Evolutionary conservation across 306 rosid species (phyloP).

Genomic region (Hippophae rhamnoides): DNA sequence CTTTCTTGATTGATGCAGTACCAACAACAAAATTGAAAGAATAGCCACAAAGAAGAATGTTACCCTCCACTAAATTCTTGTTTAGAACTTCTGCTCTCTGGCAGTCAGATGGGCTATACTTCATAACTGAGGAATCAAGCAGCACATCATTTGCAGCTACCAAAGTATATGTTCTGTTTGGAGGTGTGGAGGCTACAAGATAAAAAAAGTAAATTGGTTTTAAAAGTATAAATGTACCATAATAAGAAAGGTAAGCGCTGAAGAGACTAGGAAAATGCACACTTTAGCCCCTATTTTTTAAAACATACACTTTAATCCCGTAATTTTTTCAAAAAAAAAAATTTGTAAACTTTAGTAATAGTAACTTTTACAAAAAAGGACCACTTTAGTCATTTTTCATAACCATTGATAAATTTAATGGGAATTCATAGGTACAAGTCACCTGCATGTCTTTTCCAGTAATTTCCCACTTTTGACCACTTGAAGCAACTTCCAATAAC

Average conservation of each 20-base stretch:
- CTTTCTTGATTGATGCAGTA: constrained; percentile 82
- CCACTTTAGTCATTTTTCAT: too few species aligned
- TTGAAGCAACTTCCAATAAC: too few species aligned
- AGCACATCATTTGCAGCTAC: constrained; percentile 90
- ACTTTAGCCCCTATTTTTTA: not conserved
- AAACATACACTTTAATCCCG: too few species aligned
- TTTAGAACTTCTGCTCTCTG: constrained; percentile 87
- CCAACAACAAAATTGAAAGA: constrained; percentile 88
- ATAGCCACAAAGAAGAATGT: constrained; percentile 96
- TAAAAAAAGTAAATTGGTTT: constrained; percentile 11
- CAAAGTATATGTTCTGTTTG: constrained; percentile 64
- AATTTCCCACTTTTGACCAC: too few species aligned
- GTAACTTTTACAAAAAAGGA: too few species aligned
- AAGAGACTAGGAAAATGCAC: not conserved
- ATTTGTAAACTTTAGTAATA: too few species aligned
- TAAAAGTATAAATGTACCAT: constrained; percentile 6
- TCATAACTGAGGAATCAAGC: constrained; percentile 81
- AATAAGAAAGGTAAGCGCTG: not conserved
- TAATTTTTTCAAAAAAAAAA: too few species aligned
- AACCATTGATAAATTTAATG: too few species aligned
- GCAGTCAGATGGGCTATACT: constrained; percentile 87
- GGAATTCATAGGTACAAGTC: too few species aligned
- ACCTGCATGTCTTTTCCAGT: too few species aligned
- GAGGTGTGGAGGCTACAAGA: constrained; percentile 71
- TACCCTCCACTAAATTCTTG: constrained; percentile 82